phyloP scores from a whole-genome alignment of 345 rosid genomes.

The Citrus sinensis region DNA sequence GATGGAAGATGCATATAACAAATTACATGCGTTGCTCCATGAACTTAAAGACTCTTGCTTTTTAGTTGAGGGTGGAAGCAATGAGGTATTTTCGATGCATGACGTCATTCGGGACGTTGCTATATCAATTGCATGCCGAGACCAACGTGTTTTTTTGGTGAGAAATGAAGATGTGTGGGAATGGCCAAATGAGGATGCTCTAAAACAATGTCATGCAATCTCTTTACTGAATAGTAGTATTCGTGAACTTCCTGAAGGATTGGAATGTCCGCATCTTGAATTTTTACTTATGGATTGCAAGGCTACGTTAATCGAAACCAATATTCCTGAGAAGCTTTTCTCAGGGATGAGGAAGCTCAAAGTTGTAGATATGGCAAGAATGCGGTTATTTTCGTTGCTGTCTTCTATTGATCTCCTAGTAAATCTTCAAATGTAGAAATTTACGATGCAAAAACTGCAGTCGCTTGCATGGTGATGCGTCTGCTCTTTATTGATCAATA shows the following conservation, averaged over 20 bases:
- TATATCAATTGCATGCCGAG: constrained; percentile 9
- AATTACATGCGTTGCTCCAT: background rate
- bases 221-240: background rate
- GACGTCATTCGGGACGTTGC: background rate
- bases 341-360: no score
- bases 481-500: no score
- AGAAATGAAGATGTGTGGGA: background rate
- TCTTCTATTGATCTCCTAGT: no score
- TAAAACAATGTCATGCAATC: background rate
- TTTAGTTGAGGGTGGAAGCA: background rate
- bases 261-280: constrained; percentile 3
- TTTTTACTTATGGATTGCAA: no score
- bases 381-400: no score
- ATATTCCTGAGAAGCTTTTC: no score
- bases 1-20: constrained; percentile 5
- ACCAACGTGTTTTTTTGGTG: background rate
- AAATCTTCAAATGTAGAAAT: no score
- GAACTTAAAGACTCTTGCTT: constrained; percentile 11
- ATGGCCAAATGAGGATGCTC: background rate
- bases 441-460: no score
- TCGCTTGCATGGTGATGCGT: no score
- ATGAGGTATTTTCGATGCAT: background rate
- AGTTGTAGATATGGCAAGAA: no score
- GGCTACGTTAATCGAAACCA: no score
- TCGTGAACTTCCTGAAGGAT: constrained; percentile 3